Base-by-base conservation (phyloP, 192 early-diverging fungal species). In the Coemansia sp. region DNA sequence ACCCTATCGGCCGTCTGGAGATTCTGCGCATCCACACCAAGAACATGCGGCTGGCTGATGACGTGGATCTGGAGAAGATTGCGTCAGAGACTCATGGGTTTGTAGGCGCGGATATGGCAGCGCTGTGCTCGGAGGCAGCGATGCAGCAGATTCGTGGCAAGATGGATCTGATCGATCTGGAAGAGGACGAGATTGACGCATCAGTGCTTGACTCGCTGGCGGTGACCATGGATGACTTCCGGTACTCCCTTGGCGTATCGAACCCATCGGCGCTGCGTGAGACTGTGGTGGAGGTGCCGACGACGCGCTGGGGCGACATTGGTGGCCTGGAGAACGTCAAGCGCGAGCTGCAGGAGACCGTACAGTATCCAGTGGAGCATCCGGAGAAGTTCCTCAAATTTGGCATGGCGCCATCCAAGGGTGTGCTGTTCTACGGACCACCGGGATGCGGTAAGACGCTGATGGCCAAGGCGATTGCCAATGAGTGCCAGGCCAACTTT, bases 91-190 rank as follows among this genome's bases (percentile, higher is more conserved):
- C 96, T 19, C 97, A 98, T 71, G 97, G 97, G 60, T 94, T 91
- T 77, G 96, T 98, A 54, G 97, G 97, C 66, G 92, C 96, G 35
- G 97, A 99, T 84, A 82, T 98, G 66, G 96, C 96, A 20, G 93
- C 94, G 11, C 86, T 99, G 68, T 98, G 96, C 78, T 98, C 97
- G 12, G 97, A 98, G 82, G 97, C 96, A 14, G 97, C 97, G 32
- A 98, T 98, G 94, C 96, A 98, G 82, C 96, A 98, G 82, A 99
- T 98, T 65, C 93, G 96, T 67, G 97, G 95, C 72, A 99, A 98
- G 88, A 97, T 98, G 96, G 96, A 99, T 60, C 80, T 90, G 39
- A 97, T 99, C 78, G 97, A 98, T 69, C 81, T 98, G 4, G 97
- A 99, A 58, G 96, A 99, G 65, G 97, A 98, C 24, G 95, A 94